Conservation (phyloP, 75 land plant genomes). For the Sequoiadendron giganteum region DNA sequence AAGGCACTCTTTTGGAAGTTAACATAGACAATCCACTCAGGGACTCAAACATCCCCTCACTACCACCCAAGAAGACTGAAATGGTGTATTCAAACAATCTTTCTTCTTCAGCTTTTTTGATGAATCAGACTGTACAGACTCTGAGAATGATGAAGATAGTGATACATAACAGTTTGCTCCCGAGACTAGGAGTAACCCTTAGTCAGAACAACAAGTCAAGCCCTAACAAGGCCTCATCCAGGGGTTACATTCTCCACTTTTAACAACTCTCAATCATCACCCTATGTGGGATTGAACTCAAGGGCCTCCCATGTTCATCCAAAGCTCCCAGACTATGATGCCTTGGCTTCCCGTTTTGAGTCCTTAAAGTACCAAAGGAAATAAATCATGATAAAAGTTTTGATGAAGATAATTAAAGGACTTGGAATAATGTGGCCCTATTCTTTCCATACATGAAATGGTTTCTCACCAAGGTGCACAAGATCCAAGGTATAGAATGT, state of each 20-base stretch:
- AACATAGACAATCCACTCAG: background rate
- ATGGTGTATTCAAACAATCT: background rate
- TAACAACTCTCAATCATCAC: background rate
- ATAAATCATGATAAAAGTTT: background rate
- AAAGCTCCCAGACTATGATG: constrained; percentile 76
- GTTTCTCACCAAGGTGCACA: no score
- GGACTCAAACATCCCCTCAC: constrained; percentile 28
- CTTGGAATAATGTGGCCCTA: background rate
- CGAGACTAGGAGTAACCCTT: background rate
- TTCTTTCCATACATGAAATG: no score
- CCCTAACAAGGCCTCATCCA: background rate
- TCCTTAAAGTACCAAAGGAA: constrained; percentile 43
- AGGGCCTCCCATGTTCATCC: constrained; percentile 49
- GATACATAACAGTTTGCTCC: background rate
- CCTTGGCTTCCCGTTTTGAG: constrained; percentile 70
- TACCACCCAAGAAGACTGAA: constrained; percentile 2
- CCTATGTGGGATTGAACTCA: background rate
- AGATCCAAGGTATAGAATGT: no score
- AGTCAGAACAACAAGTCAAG: background rate
- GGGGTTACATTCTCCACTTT: background rate
- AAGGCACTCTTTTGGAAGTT: background rate
- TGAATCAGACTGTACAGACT: constrained; percentile 35
- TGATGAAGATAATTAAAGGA: no score
- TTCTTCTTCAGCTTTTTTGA: constrained; percentile 46
- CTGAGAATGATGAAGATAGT: constrained; percentile 34